Evolutionary conservation across 768 basidiomycete genomes (phyloP).

Genomic region (Trametes punicea): DNA sequence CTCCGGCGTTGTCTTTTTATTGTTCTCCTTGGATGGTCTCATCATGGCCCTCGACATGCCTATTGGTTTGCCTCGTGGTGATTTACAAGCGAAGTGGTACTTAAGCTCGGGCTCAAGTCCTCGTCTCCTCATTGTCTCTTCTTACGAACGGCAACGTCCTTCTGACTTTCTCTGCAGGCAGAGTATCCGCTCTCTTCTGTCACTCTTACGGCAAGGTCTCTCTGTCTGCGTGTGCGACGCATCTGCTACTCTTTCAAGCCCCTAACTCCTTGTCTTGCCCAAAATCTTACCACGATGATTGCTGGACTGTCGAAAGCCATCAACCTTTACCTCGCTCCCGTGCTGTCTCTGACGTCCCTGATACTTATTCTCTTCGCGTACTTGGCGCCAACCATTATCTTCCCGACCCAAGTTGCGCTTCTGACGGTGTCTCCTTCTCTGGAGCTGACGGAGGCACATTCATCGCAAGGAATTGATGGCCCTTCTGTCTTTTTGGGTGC

Average conservation of each 20-base stretch:
- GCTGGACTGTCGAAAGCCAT: constrained; percentile 64
- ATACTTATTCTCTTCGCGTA: constrained; percentile 65
- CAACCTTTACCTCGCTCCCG: constrained; percentile 63
- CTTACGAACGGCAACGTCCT: not conserved
- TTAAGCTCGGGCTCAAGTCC: constrained; percentile 7
- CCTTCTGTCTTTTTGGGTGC: constrained; percentile 65
- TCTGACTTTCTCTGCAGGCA: constrained; percentile 19
- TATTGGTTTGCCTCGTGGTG: not conserved
- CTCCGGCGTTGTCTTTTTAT: constrained; percentile 14
- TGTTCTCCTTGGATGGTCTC: constrained; percentile 14
- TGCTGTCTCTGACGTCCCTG: constrained; percentile 62
- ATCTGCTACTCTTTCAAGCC: not conserved
- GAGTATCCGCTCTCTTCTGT: constrained; percentile 11
- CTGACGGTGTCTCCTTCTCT: constrained; percentile 61
- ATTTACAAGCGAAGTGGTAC: constrained; percentile 8
- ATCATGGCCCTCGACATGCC: not conserved
- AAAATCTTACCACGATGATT: constrained; percentile 49
- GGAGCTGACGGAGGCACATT: constrained; percentile 33
- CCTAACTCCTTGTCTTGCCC: not conserved
- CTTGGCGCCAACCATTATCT: constrained; percentile 59
- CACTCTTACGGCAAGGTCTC: not conserved
- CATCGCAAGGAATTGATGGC: constrained; percentile 47
- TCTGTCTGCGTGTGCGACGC: not conserved
- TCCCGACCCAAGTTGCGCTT: constrained; percentile 61
- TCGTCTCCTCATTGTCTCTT: constrained; percentile 7